These are phyloP conservation scores for Russula emetica DNA, from an alignment of 768 basidiomycete species.

Conservation along the genomic window DNA sequence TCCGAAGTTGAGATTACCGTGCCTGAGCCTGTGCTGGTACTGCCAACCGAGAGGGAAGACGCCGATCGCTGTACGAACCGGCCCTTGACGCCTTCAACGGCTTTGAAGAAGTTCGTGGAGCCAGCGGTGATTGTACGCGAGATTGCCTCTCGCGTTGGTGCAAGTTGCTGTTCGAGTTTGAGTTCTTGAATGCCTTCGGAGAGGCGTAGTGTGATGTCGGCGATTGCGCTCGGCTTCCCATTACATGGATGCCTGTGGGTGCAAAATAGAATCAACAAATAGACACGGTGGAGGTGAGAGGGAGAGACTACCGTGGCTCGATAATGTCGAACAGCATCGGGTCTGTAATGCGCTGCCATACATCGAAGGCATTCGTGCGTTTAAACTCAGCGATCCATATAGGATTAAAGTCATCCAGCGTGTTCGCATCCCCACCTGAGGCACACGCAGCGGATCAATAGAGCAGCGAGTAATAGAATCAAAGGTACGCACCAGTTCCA, in stretches of 20 bases:
- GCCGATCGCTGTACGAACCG: conserved; percentile 52
- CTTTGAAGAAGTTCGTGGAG: conserved; percentile 80
- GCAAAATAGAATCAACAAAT: neutral
- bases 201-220: conserved; percentile 88
- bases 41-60: conserved; percentile 25
- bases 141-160: conserved; percentile 86
- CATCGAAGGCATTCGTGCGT: conserved; percentile 78
- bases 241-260: conserved; percentile 81
- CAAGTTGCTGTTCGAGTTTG: conserved; percentile 89
- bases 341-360: conserved; percentile 91
- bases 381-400: conserved; percentile 87
- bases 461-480: neutral
- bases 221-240: conserved; percentile 81
- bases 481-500: conserved; percentile 42
- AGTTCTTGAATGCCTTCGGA: conserved; percentile 93
- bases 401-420: conserved; percentile 78
- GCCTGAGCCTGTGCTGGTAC: conserved; percentile 27
- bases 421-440: conserved; percentile 51
- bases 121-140: conserved; percentile 68
- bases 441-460: neutral
- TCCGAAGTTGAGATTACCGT: conserved; percentile 35
- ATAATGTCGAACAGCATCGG: conserved; percentile 91
- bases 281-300: neutral
- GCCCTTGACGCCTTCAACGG: conserved; percentile 82
- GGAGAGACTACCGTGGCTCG: conserved; percentile 70